phyloP scores from a whole-genome alignment of 805 yeast species.

The Vanderwaltozyma yarrowii region DNA sequence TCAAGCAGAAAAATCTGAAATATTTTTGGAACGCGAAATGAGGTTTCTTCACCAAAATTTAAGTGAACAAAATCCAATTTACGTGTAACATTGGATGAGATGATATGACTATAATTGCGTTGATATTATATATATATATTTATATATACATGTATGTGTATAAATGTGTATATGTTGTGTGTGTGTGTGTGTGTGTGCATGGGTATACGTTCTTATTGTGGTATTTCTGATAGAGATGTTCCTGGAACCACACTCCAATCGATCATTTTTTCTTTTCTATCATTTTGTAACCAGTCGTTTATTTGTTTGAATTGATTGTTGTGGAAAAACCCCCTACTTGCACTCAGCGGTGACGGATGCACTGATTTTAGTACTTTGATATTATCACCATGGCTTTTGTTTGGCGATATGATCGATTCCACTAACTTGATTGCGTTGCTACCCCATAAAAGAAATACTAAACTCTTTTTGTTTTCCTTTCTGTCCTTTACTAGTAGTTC shows the following conservation, averaged over 20 bases:
- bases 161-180: too few relatives aligned
- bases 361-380: slow-evolving; percentile 58
- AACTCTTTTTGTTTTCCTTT: slow-evolving; percentile 36
- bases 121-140: too few relatives aligned
- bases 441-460: slow-evolving; percentile 79
- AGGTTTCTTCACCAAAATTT: too few relatives aligned
- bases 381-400: slow-evolving; percentile 18
- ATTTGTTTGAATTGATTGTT: slow-evolving; percentile 63
- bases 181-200: too few relatives aligned
- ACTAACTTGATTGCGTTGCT: slow-evolving; percentile 59
- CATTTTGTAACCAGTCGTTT: slow-evolving; percentile 59
- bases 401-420: slow-evolving; percentile 26
- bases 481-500: slow-evolving; percentile 41
- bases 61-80: too few relatives aligned
- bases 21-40: too few relatives aligned
- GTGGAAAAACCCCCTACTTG: slow-evolving; percentile 70
- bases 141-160: too few relatives aligned
- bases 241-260: slow-evolving; percentile 51
- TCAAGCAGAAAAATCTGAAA: too few relatives aligned
- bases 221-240: slow-evolving; percentile 16
- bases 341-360: slow-evolving; percentile 94
- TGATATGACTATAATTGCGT: too few relatives aligned
- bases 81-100: too few relatives aligned
- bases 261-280: slow-evolving; percentile 35
- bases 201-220: too few relatives aligned